Percentiles rank a stretch among this genome's conserved stretches.
Evolutionary conservation across 2,329 filamentous ascomycete genomes (phyloP).

Genomic region (Helminthosporium solani): DNA sequence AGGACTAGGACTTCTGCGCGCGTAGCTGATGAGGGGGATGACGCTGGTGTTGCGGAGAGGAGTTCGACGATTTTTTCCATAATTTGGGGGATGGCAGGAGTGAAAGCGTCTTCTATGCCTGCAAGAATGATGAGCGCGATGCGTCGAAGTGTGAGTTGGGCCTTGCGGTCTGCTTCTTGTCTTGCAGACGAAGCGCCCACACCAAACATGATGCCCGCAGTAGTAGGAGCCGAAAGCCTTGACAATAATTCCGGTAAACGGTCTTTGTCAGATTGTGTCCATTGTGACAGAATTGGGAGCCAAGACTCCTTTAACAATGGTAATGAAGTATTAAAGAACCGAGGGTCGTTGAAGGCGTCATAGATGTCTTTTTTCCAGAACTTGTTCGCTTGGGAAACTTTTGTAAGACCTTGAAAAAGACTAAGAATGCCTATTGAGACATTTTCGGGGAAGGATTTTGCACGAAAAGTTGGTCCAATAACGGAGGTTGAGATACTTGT

Average conservation of each 20-base stretch:
- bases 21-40: conserved; percentile 87
- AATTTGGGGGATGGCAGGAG: conserved; percentile 70
- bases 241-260: conserved; percentile 77
- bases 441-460: conserved; percentile 84
- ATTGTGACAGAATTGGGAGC: conserved; percentile 81
- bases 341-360: conserved; percentile 87
- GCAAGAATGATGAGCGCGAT: conserved; percentile 79
- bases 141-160: conserved; percentile 84
- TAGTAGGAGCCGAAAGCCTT: conserved; percentile 79
- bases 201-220: conserved; percentile 97
- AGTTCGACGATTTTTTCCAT: conserved; percentile 86
- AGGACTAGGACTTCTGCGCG: conserved; percentile 89
- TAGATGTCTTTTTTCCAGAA: conserved; percentile 89
- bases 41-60: conserved; percentile 76
- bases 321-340: conserved; percentile 74
- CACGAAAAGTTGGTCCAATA: conserved; percentile 77
- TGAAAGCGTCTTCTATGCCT: conserved; percentile 74
- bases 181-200: conserved; percentile 91
- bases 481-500: conserved; percentile 80
- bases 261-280: conserved; percentile 84
- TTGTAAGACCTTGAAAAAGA: conserved; percentile 74
- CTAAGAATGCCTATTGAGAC: conserved; percentile 69
- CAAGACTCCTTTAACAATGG: conserved; percentile 70
- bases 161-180: conserved; percentile 90
- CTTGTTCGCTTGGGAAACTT: conserved; percentile 78